phyloP scores from a whole-genome alignment of 2,329 filamentous ascomycete genomes.

The Aspergillus calidoustus region DNA sequence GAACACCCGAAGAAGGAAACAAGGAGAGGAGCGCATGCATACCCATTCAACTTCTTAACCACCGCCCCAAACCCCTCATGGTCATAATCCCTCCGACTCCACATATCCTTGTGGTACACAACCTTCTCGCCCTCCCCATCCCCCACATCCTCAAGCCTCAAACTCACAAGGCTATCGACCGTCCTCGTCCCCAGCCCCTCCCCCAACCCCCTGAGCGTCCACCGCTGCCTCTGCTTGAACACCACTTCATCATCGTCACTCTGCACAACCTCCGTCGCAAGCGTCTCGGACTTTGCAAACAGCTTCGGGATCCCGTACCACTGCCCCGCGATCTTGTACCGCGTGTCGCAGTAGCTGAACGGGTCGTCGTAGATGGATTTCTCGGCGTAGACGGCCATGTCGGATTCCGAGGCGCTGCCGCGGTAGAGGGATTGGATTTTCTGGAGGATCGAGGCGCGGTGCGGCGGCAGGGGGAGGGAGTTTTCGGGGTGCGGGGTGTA shows the following conservation, averaged over 20 bases:
- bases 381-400: constrained; percentile 20
- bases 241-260: constrained; percentile 11
- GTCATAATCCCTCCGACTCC: constrained; percentile 16
- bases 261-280: constrained; percentile 14
- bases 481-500: constrained; percentile 13
- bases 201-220: constrained; percentile 10
- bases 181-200: neutral
- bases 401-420: constrained; percentile 15
- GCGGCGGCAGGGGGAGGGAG: constrained; percentile 13
- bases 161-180: constrained; percentile 18
- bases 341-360: constrained; percentile 22
- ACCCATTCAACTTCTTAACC: constrained; percentile 22
- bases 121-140: constrained; percentile 15
- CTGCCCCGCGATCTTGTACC: constrained; percentile 21
- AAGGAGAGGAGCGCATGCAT: neutral
- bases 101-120: constrained; percentile 23
- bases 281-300: constrained; percentile 16
- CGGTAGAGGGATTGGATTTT: constrained; percentile 15
- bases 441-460: constrained; percentile 8
- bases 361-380: constrained; percentile 21
- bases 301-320: constrained; percentile 21
- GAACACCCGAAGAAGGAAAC: too few species aligned
- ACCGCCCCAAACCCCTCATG: constrained; percentile 16
- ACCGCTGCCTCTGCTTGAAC: constrained; percentile 20
- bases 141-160: constrained; percentile 1